Base-by-base conservation (phyloP, 2,329 filamentous ascomycete genomes). In the Epichloe scottii region DNA sequence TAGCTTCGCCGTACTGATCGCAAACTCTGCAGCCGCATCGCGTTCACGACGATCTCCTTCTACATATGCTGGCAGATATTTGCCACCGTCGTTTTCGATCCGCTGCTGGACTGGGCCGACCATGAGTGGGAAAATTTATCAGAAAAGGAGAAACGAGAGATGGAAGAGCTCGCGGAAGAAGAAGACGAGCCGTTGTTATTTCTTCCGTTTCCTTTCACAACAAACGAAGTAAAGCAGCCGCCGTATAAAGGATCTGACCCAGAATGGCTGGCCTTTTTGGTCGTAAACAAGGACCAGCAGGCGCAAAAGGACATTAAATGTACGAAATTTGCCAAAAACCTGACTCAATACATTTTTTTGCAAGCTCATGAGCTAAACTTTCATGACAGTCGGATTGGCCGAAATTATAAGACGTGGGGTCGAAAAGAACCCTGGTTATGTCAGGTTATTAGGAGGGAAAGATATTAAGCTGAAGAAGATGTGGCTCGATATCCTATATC, bases 401-500 rank as follows among this genome's bases (percentile, higher is more conserved):
- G 59, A 65, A n/a, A 55, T 65, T 30, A 66, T 71, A 12, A 61
- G 62, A 41, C 59, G 58, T 41, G 63, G 61, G 1, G 71, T 76
- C 1, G 66, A 69, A 30, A 66, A 59, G 14, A 70, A 74, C 52
- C 67, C 69, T 0, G 51, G 55, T 2, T 63, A 71, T 2, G 61
- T 81, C n/a, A 63, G 54, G 45, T 51, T 66, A 3, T 64, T 70
- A 35, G 70, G 70, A 34, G 79, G 79, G 10, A 68, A 69, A 26
- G 65, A 71, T 0, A 69, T 79, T 46, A 69, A 67, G 38, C 54
- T 82, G 33, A 69, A 68, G 35, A 73, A 73, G 51, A 71, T 68
- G 48, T 84, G 80, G 81, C 68, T 86, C 30, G 75, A 84, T 40
- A 68, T 84, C 26, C 72, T 80, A 47, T 85, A 78, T 55, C 82